These are phyloP conservation scores for Aspergillus taichungensis DNA, from an alignment of 495 filamentous ascomycete genomes.

Conservation along the genomic window DNA sequence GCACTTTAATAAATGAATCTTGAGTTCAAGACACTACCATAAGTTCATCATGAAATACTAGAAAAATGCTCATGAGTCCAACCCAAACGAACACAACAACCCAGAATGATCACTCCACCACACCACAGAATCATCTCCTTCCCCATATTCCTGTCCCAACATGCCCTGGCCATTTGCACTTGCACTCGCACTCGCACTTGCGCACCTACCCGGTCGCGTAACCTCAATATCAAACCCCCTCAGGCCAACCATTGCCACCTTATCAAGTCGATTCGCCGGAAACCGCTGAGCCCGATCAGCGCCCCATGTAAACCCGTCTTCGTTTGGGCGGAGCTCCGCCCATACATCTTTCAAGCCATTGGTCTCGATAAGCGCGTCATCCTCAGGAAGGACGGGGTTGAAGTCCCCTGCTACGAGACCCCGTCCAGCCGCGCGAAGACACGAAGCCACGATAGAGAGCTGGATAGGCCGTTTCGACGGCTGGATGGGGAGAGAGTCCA, in stretches of 20 bases:
- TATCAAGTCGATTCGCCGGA: conserved; percentile 17
- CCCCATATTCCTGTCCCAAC: no score
- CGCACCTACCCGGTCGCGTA: conserved; percentile 2
- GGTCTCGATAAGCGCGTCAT: conserved; percentile 5
- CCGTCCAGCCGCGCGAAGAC: conserved; percentile 9
- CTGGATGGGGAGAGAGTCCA: conserved; percentile 15
- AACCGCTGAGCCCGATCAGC: conserved; percentile 11
- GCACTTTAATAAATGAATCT: no score
- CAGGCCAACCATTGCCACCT: conserved; percentile 13
- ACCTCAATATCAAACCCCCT: conserved; percentile 7
- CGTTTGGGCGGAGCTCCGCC: conserved; percentile 7
- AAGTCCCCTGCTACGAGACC: conserved; percentile 22
- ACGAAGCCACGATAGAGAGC: conserved; percentile 10
- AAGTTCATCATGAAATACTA: no score
- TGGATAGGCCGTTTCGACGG: conserved; percentile 16
- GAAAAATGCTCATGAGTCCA: no score
- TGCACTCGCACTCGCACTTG: no score
- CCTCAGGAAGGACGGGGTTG: conserved; percentile 18
- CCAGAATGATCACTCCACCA: conserved; percentile 7
- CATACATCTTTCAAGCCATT: conserved; percentile 16
- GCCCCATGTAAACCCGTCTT: conserved; percentile 15
- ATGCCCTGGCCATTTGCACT: neutral
- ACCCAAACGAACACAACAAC: conserved; percentile 4
- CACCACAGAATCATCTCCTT: no score
- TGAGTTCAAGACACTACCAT: no score